Evolutionary conservation across 257 asterid genomes (phyloP), one percentile per base, ranked within the genome.

Genomic region (Petunia secreta): DNA sequence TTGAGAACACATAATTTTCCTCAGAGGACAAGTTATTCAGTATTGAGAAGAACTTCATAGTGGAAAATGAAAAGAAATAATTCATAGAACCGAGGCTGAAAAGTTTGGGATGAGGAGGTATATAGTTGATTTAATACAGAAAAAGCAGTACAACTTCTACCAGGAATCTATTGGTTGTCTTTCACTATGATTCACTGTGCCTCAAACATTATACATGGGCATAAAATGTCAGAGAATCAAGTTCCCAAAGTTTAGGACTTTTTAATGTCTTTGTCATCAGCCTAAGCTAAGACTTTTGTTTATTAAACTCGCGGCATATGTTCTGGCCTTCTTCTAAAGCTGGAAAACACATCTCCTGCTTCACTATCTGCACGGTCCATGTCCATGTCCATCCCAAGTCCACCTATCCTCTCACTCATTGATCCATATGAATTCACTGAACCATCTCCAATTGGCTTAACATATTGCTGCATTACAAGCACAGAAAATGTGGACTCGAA

Each of bases 381-480:
- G 78, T 89, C 85, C 78, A 82, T 81, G 0, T 82, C 83, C 79
- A 38, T 75, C 46, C 88, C 93, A 2, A 87, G 85, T 37, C 60
- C 77, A 3, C 54, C 75, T 71, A 71, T 71, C 7, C 80, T 82
- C 9, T 69, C 85, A 79, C 63, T 82, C 2, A 68, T 25, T 13
- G 95, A 87, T 82, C 83, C 76, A 0, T 82, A 37, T 7, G 94
- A 86, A 83, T 80, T 66, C 13, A 81, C 78, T 1, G 91, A 84
- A 14, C 94, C 94, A 48, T 71, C 77, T 48, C 77, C 77, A 2
- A 71, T 71, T 71, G 77, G 77, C 11, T 77, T 86, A 14, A 54
- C 6, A 75, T 93, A 87, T 66, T 93, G 98, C 83, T 95, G 99
- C 83, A 93, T 90, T 5, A 93, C 94, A 9, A 95, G 87, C 83